These are phyloP conservation scores for Amoebophrya sp. DNA, from an alignment of 169 alveolate species.

Conservation along the genomic window DNA sequence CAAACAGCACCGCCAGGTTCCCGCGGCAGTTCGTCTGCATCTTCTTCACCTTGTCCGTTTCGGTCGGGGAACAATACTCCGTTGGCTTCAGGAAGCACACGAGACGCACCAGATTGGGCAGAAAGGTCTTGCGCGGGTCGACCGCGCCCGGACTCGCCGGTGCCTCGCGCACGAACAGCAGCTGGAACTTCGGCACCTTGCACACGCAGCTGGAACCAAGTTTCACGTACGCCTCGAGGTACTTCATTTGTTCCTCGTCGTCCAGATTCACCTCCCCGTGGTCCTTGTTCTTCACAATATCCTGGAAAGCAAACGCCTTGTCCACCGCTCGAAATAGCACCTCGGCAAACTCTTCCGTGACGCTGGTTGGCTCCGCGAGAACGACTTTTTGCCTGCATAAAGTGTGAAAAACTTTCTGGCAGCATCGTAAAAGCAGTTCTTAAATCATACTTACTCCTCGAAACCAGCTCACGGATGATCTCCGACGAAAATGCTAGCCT, in stretches of 20 bases:
- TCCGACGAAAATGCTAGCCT: too few relatives aligned
- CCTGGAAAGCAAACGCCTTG: background rate
- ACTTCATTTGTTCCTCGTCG: conserved; percentile 14
- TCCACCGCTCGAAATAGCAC: background rate
- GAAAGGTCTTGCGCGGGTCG: background rate
- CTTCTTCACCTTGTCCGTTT: background rate
- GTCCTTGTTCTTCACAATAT: background rate
- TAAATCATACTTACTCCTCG: too few relatives aligned
- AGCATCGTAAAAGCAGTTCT: too few relatives aligned
- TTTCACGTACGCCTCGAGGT: background rate
- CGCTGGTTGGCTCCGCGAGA: background rate
- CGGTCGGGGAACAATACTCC: background rate
- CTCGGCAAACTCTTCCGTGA: background rate
- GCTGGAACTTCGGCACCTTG: background rate
- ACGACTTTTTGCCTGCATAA: background rate
- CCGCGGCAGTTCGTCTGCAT: conserved; percentile 15
- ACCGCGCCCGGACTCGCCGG: background rate
- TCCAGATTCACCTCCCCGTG: background rate
- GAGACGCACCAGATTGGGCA: background rate
- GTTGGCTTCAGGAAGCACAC: background rate
- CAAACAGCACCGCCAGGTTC: background rate
- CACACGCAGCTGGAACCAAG: background rate
- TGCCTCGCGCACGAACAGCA: background rate
- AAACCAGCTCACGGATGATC: too few relatives aligned
- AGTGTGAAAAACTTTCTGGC: too few relatives aligned